A percentile compares a stretch with the other conserved stretches of the same genome.
These are phyloP conservation scores for Lichtheimia ramosa DNA, from an alignment of 371 early-diverging fungal genomes.

Conservation along the genomic window DNA sequence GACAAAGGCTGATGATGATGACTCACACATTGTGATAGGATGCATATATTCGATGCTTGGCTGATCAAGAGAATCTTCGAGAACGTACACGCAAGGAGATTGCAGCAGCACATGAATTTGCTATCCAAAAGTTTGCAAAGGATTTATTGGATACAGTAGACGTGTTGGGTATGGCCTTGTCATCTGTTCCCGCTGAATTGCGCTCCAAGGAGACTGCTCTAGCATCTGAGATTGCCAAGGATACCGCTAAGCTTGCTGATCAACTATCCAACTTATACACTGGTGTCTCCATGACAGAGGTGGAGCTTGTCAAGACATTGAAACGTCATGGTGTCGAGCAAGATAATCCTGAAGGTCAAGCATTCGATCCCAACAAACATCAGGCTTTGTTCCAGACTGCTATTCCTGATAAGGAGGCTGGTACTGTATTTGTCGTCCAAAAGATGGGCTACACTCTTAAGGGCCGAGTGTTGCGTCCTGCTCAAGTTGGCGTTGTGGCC, in stretches of 20 bases:
- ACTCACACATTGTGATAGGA: conserved; percentile 49
- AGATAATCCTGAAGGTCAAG: conserved; percentile 78
- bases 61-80: conserved; percentile 95
- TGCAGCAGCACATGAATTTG: conserved; percentile 76
- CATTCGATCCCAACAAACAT: conserved; percentile 92
- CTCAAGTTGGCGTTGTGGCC: conserved; percentile 95
- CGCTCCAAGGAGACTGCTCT: conserved; percentile 33
- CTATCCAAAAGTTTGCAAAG: conserved; percentile 96
- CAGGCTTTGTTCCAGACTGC: conserved; percentile 95
- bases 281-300: conserved; percentile 90
- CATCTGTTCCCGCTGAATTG: conserved; percentile 64
- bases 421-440: conserved; percentile 83
- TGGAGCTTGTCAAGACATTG: conserved; percentile 84
- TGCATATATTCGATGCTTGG: conserved; percentile 85
- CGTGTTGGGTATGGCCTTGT: conserved; percentile 86
- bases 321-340: conserved; percentile 90
- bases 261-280: conserved; percentile 77
- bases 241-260: conserved; percentile 56
- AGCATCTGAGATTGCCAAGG: conserved; percentile 29
- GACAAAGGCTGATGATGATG: neutral
- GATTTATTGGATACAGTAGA: conserved; percentile 95
- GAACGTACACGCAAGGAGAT: conserved; percentile 88
- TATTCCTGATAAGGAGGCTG: conserved; percentile 84
- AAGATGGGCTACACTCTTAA: conserved; percentile 92
- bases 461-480: conserved; percentile 91